A percentile compares a stretch with the other conserved stretches of the same genome.
These are phyloP conservation scores for Alternaria sp. DNA, from an alignment of 2,329 filamentous ascomycete species.

Conservation along the genomic window DNA sequence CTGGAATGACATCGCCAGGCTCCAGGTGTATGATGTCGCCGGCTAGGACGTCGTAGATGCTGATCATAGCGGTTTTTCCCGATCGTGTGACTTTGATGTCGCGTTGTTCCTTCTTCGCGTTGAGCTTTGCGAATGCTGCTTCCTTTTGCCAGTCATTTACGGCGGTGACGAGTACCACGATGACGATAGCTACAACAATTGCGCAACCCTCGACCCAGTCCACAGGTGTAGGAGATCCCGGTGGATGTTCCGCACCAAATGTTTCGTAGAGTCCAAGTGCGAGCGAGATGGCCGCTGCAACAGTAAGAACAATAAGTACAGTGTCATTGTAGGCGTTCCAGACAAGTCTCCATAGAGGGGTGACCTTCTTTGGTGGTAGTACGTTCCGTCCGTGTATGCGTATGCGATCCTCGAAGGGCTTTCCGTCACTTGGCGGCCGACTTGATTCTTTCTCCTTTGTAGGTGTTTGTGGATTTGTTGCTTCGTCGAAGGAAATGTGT, in stretches of 20 bases:
- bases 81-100: slow-evolving; percentile 62
- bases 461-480: slow-evolving; percentile 46
- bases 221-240: slow-evolving; percentile 51
- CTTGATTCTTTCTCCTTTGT: slow-evolving; percentile 25
- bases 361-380: slow-evolving; percentile 68
- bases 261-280: slow-evolving; percentile 74
- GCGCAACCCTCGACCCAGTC: slow-evolving; percentile 48
- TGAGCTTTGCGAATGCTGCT: slow-evolving; percentile 42
- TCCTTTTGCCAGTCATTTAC: slow-evolving; percentile 49
- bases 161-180: slow-evolving; percentile 47
- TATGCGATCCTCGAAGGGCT: slow-evolving; percentile 61
- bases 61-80: slow-evolving; percentile 67
- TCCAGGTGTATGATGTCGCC: slow-evolving; percentile 73
- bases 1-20: slow-evolving; percentile 72
- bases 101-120: slow-evolving; percentile 45
- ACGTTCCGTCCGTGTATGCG: slow-evolving; percentile 66
- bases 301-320: slow-evolving; percentile 72
- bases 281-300: slow-evolving; percentile 71
- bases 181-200: slow-evolving; percentile 47
- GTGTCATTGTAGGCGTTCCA: slow-evolving; percentile 78
- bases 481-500: slow-evolving; percentile 58
- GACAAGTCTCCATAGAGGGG: slow-evolving; percentile 64
- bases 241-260: slow-evolving; percentile 55
- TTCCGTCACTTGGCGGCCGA: slow-evolving; percentile 20
- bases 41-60: slow-evolving; percentile 65